Percentiles rank a stretch among this genome's conserved stretches.
These are phyloP conservation scores for Salvia hispanica DNA, from an alignment of 257 asterid genomes.

Conservation along the genomic window DNA sequence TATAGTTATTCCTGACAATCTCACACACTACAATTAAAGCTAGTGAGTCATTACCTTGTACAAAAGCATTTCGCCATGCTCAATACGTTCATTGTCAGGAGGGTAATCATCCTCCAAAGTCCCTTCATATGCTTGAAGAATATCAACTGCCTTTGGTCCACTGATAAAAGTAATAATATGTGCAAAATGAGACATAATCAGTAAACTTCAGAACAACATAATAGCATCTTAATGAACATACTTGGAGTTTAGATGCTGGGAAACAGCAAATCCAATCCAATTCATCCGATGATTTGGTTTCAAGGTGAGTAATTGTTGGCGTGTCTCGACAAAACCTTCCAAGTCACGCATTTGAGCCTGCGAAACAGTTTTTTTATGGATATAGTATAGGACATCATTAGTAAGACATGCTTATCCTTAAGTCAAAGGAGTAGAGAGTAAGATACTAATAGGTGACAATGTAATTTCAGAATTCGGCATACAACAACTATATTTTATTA, in stretches of 20 bases:
- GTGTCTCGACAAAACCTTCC: conserved; percentile 96
- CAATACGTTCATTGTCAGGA: conserved; percentile 92
- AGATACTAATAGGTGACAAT: conserved; percentile 8
- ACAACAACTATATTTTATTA: conserved; percentile 5
- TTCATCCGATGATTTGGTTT: conserved; percentile 99
- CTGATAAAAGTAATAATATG: conserved; percentile 43
- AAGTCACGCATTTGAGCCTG: conserved; percentile 99
- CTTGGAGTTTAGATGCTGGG: conserved; percentile 93
- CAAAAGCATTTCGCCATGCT: conserved; percentile 97
- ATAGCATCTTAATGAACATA: conserved; percentile 36
- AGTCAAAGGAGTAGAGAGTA: not conserved
- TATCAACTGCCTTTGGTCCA: conserved; percentile 93
- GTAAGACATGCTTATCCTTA: conserved; percentile 1
- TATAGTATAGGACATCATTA: conserved; percentile 30
- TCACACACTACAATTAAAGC: conserved; percentile 9
- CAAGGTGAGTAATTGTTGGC: conserved; percentile 89
- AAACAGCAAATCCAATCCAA: conserved; percentile 98
- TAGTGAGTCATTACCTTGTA: conserved; percentile 65
- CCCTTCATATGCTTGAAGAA: conserved; percentile 98
- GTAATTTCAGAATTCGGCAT: not conserved
- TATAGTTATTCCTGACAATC: conserved; percentile 12
- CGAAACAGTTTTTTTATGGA: conserved; percentile 31
- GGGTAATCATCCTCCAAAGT: conserved; percentile 98
- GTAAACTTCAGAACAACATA: not conserved
- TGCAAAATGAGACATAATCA: conserved; percentile 26